Conservation (phyloP, 441 rosid genomes). For the Manihot esculenta region DNA sequence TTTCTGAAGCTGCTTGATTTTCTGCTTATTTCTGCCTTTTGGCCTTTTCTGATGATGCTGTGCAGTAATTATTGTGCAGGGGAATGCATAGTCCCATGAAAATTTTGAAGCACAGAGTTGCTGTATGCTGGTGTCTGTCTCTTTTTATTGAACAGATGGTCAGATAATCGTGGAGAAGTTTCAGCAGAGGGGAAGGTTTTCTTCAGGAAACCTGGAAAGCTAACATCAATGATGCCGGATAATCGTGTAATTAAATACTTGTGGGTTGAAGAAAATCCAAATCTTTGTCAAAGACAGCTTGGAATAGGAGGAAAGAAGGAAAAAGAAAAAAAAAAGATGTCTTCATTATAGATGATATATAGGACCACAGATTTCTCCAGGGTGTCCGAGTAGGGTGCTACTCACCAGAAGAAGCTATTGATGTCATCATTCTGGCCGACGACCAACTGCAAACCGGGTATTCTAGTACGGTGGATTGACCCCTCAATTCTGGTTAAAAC, state of each 20-base stretch:
- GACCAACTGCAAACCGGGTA: slow-evolving; percentile 25
- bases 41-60: neutral
- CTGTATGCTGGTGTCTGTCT: slow-evolving; percentile 37
- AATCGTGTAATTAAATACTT: slow-evolving; percentile 39
- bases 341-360: slow-evolving; percentile 15
- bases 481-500: slow-evolving; percentile 27
- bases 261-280: slow-evolving; percentile 34
- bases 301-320: slow-evolving; percentile 24
- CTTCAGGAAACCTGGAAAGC: slow-evolving; percentile 25
- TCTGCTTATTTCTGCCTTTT: neutral
- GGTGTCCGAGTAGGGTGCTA: slow-evolving; percentile 23
- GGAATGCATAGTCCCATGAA: slow-evolving; percentile 30
- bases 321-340: slow-evolving; percentile 6
- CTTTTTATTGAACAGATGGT: slow-evolving; percentile 30
- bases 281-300: slow-evolving; percentile 29
- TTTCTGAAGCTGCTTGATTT: neutral
- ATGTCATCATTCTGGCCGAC: slow-evolving; percentile 31
- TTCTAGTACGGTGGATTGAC: slow-evolving; percentile 28
- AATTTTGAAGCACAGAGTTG: slow-evolving; percentile 42
- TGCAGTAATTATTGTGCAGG: slow-evolving; percentile 34
- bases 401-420: slow-evolving; percentile 21
- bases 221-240: slow-evolving; percentile 32
- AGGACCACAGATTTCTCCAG: slow-evolving; percentile 31
- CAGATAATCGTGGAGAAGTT: too few species aligned
- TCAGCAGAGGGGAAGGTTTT: too few species aligned